Conservation (phyloP, 805 yeast species). For the Metschnikowia sp. region DNA sequence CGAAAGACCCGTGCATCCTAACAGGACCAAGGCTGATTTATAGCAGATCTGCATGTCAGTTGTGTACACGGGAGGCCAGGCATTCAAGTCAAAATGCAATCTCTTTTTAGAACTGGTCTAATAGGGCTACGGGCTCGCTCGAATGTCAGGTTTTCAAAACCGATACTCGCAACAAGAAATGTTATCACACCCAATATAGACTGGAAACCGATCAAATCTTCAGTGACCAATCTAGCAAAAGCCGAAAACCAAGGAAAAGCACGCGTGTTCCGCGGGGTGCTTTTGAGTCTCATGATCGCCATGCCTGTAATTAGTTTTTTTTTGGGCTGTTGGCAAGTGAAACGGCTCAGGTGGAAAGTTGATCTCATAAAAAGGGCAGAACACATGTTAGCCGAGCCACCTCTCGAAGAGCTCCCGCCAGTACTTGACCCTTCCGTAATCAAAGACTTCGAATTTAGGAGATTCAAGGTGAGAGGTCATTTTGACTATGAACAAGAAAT, state of each 20-base stretch:
- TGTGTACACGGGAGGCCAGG: no score
- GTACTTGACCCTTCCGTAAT: constrained; percentile 61
- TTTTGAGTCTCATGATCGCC: constrained; percentile 50
- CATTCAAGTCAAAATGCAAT: background rate
- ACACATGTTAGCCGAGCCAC: constrained; percentile 69
- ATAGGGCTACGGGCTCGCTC: constrained; percentile 1
- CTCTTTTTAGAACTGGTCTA: background rate
- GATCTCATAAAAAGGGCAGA: constrained; percentile 79
- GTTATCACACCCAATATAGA: constrained; percentile 70
- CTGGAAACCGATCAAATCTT: constrained; percentile 75
- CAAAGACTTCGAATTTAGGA: constrained; percentile 75
- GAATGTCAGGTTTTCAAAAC: background rate
- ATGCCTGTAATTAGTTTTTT: constrained; percentile 88
- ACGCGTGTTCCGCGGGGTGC: constrained; percentile 34
- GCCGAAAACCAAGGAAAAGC: constrained; percentile 39
- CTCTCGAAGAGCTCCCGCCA: constrained; percentile 65
- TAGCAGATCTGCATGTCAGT: no score
- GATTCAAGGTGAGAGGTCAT: constrained; percentile 71
- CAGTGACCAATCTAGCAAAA: constrained; percentile 30
- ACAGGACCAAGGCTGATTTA: no score
- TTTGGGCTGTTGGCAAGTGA: constrained; percentile 91
- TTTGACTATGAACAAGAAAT: constrained; percentile 84
- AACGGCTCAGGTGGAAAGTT: constrained; percentile 83
- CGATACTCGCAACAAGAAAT: background rate
- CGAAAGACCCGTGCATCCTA: no score